phyloP scores from a whole-genome alignment of 2,329 filamentous ascomycete genomes.

The Hymenoscyphus scutula region DNA sequence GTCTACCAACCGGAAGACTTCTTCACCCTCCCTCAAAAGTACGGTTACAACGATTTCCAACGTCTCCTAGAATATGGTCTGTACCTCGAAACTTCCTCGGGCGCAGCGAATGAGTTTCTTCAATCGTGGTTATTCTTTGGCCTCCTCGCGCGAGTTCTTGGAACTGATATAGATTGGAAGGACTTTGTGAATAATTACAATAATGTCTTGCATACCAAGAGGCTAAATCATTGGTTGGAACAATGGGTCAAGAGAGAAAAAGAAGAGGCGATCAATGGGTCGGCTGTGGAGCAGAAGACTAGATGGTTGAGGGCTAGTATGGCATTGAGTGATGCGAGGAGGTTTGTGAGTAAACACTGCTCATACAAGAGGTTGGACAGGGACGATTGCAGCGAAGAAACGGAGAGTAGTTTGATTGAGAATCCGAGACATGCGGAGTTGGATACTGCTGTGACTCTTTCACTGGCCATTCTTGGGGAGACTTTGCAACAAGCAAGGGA shows the following conservation, averaged over 20 bases:
- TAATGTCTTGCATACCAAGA: neutral
- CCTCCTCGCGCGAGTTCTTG: neutral
- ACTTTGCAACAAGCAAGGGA: too few species aligned
- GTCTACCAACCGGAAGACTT: slow-evolving; percentile 5
- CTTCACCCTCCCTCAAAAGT: neutral
- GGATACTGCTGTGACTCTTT: too few species aligned
- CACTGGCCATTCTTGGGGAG: too few species aligned
- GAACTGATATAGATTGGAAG: neutral
- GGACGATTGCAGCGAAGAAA: too few species aligned
- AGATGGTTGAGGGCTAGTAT: too few species aligned
- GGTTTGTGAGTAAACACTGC: too few species aligned
- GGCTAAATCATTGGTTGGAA: neutral
- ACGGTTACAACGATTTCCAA: slow-evolving; percentile 1
- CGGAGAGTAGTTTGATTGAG: too few species aligned
- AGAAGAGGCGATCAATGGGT: neutral
- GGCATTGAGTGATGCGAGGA: too few species aligned
- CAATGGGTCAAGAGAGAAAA: neutral
- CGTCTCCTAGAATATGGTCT: neutral
- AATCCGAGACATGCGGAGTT: too few species aligned
- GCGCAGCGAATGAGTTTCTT: slow-evolving; percentile 1
- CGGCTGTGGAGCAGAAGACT: too few species aligned
- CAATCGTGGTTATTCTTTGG: slow-evolving; percentile 3
- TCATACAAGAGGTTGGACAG: too few species aligned
- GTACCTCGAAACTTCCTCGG: neutral
- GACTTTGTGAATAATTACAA: neutral